Conservation (phyloP, 345 rosid species). For the Brassica napus region DNA sequence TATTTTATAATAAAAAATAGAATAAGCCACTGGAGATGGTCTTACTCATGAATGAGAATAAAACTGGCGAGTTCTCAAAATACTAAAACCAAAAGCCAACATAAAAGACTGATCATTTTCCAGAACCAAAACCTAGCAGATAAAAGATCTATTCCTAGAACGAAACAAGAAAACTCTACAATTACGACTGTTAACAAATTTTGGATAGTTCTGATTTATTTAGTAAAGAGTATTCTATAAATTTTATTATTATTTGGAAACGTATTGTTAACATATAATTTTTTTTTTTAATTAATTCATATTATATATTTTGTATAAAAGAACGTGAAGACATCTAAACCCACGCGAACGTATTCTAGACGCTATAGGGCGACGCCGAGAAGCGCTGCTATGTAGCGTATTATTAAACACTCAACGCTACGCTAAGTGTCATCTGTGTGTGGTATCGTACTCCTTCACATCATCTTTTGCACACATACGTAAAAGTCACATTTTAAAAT, state of each 20-base stretch:
- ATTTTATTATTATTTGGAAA: neutral
- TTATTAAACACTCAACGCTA: neutral
- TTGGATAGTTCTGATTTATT: neutral
- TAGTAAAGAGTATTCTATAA: neutral
- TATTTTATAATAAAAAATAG: too few relatives aligned
- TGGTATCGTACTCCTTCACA: neutral
- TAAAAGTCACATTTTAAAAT: neutral
- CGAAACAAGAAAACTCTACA: neutral
- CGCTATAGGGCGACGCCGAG: neutral
- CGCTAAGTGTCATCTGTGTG: neutral
- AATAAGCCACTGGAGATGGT: too few relatives aligned
- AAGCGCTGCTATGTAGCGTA: neutral
- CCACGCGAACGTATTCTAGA: neutral
- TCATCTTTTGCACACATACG: constrained; percentile 3
- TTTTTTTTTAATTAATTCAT: neutral
- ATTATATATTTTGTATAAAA: neutral
- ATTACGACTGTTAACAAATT: neutral
- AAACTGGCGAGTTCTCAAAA: neutral
- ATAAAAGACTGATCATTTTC: neutral
- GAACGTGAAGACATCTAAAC: neutral
- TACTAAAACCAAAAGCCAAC: neutral
- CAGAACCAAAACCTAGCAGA: neutral
- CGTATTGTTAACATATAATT: neutral
- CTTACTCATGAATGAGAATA: too few relatives aligned
- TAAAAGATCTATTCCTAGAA: neutral